Evolutionary conservation across 1,284 basidiomycete genomes (phyloP), one percentile per base, ranked within the genome.

Genomic region (Exobasidium cylindrosporum): DNA sequence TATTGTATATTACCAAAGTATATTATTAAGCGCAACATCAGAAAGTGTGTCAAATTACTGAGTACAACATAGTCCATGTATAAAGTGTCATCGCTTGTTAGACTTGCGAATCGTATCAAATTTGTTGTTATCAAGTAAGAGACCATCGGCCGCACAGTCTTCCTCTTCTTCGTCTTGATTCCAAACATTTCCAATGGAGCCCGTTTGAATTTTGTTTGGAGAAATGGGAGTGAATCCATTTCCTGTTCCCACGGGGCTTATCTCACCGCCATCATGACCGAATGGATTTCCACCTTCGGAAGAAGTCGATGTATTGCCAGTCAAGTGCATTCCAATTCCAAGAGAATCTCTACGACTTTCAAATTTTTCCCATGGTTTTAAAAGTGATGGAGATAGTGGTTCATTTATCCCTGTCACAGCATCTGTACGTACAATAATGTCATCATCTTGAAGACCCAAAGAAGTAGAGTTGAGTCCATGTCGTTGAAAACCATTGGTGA

Each of bases 201-300:
- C n/a, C n/a, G n/a, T n/a, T n/a, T n/a, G n/a, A n/a, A 40, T 40
- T 7, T 40, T 40, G 10, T 40, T 40, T 40, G 10, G 35, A 40
- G 35, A 17, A 10, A 17, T 10, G 35, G 35, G 35, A 10, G 35
- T 10, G 35, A 40, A 40, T 40, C 17, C 35, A 10, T 7, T 40
- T 7, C 35, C 35, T 7, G 35, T 40, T 7, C 10, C 35, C 35
- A 17, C 17, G 7, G 35, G 35, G 35, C 35, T 40, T 17, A 40
- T 10, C 17, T 40, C 35, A 17, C 35, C 17, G 17, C 35, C 35
- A 40, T 40, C 35, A 40, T 40, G 35, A 26, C 47, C 47, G 21
- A 50, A 50, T 14, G 47, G 47, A 13, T 50, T 28, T 4, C 47
- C 47, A 2, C 47, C 47, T 50, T 50, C 47, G 13, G 47, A 50